phyloP scores from a whole-genome alignment of 164 flowering plant species.

The Vitis labrusca region DNA sequence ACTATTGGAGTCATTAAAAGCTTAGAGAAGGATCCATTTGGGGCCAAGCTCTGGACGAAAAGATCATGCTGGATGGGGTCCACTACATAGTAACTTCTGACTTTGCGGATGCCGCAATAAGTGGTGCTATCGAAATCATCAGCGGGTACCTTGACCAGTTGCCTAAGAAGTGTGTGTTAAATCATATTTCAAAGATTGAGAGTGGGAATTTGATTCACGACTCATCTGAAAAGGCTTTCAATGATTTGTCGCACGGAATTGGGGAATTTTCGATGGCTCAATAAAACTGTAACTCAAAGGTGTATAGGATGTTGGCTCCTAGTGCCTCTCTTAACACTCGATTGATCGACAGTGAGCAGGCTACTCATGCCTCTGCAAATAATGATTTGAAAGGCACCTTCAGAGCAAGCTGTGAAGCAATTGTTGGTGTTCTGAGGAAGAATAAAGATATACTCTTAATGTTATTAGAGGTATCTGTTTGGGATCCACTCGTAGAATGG shows the following conservation, averaged over 20 bases:
- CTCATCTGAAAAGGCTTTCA: conserved; percentile 31
- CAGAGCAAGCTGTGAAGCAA: conserved; percentile 91
- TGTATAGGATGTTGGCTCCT: conserved; percentile 25
- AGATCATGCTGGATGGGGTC: too few relatives aligned
- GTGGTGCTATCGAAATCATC: conserved; percentile 96
- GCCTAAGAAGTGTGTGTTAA: conserved; percentile 40
- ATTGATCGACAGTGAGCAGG: conserved; percentile 90
- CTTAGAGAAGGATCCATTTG: too few relatives aligned
- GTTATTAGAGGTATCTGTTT: conserved; percentile 89
- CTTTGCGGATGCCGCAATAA: conserved; percentile 94
- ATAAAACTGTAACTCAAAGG: conserved; percentile 25
- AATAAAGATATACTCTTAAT: conserved; percentile 87
- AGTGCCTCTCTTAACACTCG: conserved; percentile 59
- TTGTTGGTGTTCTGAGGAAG: conserved; percentile 73
- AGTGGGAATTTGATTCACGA: conserved; percentile 9
- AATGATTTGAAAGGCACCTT: conserved; percentile 98
- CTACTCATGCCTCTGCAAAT: conserved; percentile 98
- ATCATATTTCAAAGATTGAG: conserved; percentile 30
- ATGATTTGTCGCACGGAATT: conserved; percentile 18
- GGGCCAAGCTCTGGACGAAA: too few relatives aligned
- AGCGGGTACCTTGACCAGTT: conserved; percentile 81
- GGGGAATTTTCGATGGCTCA: conserved; percentile 25
- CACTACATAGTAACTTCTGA: conserved; percentile 91
- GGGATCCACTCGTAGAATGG: conserved; percentile 99
- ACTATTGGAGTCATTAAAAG: too few relatives aligned